Base-by-base conservation (phyloP, 768 basidiomycete genomes). In the Leccinum arenicola region DNA sequence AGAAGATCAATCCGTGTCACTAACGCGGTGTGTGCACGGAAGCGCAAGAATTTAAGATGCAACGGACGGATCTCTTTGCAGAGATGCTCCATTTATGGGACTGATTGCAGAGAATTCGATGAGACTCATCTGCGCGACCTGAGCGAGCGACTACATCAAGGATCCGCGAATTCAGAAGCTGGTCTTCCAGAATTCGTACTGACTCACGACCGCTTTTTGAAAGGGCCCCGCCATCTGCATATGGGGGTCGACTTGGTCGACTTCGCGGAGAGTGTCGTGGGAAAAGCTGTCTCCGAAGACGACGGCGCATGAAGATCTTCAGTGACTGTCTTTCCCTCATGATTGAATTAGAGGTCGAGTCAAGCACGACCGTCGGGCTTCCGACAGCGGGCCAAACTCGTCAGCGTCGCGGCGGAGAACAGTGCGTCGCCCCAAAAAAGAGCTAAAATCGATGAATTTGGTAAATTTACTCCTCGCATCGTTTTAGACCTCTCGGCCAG, bases 271-370 rank as follows among this genome's bases (percentile, higher is more conserved):
- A 61, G 56, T 33, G 9, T 6, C 48, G 50, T 60, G 60, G 47
- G 54, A 66, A 63, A 60, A 31, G 33, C 35, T 49, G 27, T 55
- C 60, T 58, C 65, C 65, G 67, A 64, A 56, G 65, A 58, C 27
- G 56, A 31, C 51, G 64, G 58, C 35, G 15, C 21, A 51, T 17
- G 6, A 29, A 31, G 57, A 35, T 35, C 35, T 14, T 35, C 35
- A 35, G 6, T 14, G 35, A 35, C 35, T 35, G 54, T 57, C 49
- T 56, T 17, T 59, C 21, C 48, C 27, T 48, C 49, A 35, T 15
- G 31, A 50, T 64, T 47, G 40, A 60, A 21, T 58, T 57, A 50
- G 48, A 27, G 38, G 31, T 55, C 47, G 27, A 21, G 50, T 33
- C 27, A 11, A 19, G 29, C 17, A 14, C 11, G 36, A 54, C 54